phyloP scores from a whole-genome alignment of 176 grass and related monocot species.

The Eleusine indica region DNA sequence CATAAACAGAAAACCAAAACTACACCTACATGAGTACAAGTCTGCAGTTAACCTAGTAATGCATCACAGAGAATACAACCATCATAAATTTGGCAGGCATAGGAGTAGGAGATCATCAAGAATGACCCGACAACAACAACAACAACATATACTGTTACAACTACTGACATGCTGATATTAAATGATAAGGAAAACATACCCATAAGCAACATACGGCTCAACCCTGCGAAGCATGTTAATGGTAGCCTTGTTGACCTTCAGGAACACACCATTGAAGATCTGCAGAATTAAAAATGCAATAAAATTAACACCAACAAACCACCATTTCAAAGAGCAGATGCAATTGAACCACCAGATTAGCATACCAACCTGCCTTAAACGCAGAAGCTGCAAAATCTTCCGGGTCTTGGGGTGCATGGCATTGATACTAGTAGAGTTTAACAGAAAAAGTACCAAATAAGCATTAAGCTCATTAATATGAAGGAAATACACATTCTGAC shows the following conservation, averaged over 20 bases:
- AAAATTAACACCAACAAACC: not conserved
- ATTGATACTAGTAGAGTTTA: slow-evolving; percentile 77
- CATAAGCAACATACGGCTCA: slow-evolving; percentile 96
- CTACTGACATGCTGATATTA: not conserved
- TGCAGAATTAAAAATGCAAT: slow-evolving; percentile 33
- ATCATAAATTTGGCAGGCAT: not conserved
- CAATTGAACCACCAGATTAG: not conserved
- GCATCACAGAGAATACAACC: not conserved
- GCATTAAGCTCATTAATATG: not conserved
- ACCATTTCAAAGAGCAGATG: not conserved
- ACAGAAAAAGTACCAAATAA: not conserved
- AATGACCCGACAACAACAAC: not conserved
- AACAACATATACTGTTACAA: not conserved
- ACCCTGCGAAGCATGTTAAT: slow-evolving; percentile 93
- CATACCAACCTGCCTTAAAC: slow-evolving; percentile 74
- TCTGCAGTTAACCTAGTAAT: not conserved
- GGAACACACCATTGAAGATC: slow-evolving; percentile 93
- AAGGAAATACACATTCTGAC: not conserved
- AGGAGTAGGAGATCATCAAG: not conserved
- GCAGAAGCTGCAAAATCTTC: slow-evolving; percentile 91
- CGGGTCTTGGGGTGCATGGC: slow-evolving; percentile 93
- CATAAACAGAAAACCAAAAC: not conserved
- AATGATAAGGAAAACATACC: slow-evolving; percentile 42
- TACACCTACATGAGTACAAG: not conserved
- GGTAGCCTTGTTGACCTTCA: slow-evolving; percentile 97